Base-by-base conservation (phyloP, 371 early-diverging fungal genomes). In the Vairimorpha ceranae region DNA sequence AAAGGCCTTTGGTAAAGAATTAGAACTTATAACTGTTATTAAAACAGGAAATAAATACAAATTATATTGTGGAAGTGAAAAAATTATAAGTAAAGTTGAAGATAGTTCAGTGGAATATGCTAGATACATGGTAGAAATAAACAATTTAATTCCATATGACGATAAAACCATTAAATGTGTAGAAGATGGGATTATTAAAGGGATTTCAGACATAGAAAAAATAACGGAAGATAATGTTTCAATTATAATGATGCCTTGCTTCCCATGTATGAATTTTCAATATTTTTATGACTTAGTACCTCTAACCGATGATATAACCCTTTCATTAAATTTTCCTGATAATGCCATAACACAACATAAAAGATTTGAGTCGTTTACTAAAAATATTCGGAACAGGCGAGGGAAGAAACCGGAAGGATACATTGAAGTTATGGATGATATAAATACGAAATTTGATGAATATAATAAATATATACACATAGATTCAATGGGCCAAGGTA, bases 401-500 rank as follows among this genome's bases (percentile, higher is more conserved):
- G 67, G 67, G 23, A 61, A 25, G 19, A 63, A 68, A 23, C n/a
- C 74, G 1, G 65, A 76, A 54, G 60, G 71, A 19, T 63, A 68
- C 61, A 58, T 68, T 2, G 33, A 43, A 19, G 51, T 75, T 0
- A 75, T 75, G 75, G 65, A 48, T n/a, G 74, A 74, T 45, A 61
- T 41, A 48, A 32, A 56, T 56, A 30, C 19, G 0, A n/a, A 19
- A 19, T 0, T 2, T 10, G n/a, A 41, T 51, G n/a, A 35, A 19
- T 15, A 6, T 19, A 64, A 41, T 14, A 45, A 93, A 78, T 92
- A 93, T 83, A 91, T 95, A 52, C 93, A 95, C 80, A 91, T 97
- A 90, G 97, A 97, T 82, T 89, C 92, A 19, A 95, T 95, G 96
- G 92, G 92, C 48, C 95, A 95, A 86, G 98, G 98, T 32, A 96